Conservation (phyloP, 768 basidiomycete species). For the Termitomyces sp. region DNA sequence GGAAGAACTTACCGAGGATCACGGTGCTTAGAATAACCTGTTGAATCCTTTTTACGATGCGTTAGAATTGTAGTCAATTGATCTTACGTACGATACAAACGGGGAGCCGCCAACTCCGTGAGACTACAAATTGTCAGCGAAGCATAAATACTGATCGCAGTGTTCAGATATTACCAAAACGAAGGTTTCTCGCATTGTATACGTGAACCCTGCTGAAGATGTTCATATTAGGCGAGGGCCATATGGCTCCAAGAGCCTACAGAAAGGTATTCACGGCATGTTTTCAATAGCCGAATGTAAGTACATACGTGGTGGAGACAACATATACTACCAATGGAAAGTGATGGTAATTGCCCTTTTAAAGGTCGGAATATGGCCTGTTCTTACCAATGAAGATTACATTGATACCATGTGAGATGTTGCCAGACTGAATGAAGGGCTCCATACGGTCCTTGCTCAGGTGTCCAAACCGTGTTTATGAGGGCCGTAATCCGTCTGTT, state of each 20-base stretch:
- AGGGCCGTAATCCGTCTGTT: background rate
- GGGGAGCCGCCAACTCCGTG: background rate
- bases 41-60: background rate
- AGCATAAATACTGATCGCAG: background rate
- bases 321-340: conserved; percentile 2
- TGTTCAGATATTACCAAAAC: background rate
- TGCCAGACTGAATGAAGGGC: background rate
- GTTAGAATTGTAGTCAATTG: no score
- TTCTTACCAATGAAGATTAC: background rate
- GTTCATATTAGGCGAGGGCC: background rate
- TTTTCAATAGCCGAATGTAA: background rate
- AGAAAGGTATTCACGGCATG: background rate
- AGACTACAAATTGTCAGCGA: background rate
- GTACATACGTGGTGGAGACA: conserved; percentile 5
- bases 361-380: background rate
- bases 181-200: conserved; percentile 3
- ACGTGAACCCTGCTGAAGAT: background rate
- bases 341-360: background rate
- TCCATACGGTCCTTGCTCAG: background rate
- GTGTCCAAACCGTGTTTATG: background rate
- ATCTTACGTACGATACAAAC: background rate
- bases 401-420: background rate
- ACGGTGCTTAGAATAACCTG: background rate
- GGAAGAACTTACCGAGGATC: background rate
- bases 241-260: background rate